A percentile compares a stretch with the other conserved stretches of the same genome.
Evolutionary conservation across 2,329 filamentous ascomycete species (phyloP).

Genomic region (Fusarium papillatum): DNA sequence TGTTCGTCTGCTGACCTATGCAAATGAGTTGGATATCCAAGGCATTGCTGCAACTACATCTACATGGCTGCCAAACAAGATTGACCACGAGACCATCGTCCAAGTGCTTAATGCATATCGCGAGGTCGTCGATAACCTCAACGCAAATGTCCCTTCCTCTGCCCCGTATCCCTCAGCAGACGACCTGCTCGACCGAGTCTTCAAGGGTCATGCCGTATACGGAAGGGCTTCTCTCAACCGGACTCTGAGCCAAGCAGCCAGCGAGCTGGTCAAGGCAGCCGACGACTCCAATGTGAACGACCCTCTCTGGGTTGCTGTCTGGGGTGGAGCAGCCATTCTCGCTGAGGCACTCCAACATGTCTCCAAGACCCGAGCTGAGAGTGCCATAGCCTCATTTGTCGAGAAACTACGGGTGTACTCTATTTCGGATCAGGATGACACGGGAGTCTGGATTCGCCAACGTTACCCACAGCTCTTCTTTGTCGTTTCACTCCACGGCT

Average conservation of each 20-base stretch:
- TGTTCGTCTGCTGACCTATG: slow-evolving; percentile 13
- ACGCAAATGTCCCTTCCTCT: slow-evolving; percentile 1
- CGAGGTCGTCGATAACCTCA: neutral
- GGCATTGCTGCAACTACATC: slow-evolving; percentile 59
- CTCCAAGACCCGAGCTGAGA: slow-evolving; percentile 29
- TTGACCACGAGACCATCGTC: slow-evolving; percentile 54
- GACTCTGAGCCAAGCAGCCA: slow-evolving; percentile 4
- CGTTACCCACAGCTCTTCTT: slow-evolving; percentile 67
- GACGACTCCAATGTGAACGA: slow-evolving; percentile 55
- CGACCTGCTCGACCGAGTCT: neutral
- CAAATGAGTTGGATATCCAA: slow-evolving; percentile 44
- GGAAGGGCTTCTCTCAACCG: slow-evolving; percentile 25
- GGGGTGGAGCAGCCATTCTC: slow-evolving; percentile 66
- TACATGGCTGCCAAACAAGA: slow-evolving; percentile 55
- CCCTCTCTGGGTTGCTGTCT: slow-evolving; percentile 64
- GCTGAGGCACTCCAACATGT: slow-evolving; percentile 60
- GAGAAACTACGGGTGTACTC: slow-evolving; percentile 63
- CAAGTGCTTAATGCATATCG: neutral
- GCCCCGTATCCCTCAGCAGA: neutral
- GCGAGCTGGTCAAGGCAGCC: slow-evolving; percentile 22
- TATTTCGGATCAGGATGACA: slow-evolving; percentile 71
- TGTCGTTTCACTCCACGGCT: slow-evolving; percentile 67
- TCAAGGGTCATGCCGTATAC: slow-evolving; percentile 30
- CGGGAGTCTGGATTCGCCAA: slow-evolving; percentile 66
- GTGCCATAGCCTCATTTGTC: slow-evolving; percentile 51